These are phyloP conservation scores for Didymellaceae sp. DNA, from an alignment of 2,329 filamentous ascomycete species.

Conservation along the genomic window DNA sequence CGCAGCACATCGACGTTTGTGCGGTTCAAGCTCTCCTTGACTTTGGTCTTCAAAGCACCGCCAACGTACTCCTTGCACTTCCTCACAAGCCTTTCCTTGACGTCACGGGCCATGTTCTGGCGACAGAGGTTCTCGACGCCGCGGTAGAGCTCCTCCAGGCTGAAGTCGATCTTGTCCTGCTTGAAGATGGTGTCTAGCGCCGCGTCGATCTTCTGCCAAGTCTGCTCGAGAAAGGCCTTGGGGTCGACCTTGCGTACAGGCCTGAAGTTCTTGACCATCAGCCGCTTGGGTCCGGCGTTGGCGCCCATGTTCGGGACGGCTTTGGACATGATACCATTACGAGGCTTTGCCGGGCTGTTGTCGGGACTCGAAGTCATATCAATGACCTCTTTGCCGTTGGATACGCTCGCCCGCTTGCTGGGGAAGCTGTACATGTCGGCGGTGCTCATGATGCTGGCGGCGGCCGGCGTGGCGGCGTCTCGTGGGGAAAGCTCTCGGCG, in stretches of 20 bases:
- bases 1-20: constrained; percentile 70
- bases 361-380: constrained; percentile 47
- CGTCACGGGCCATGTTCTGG: constrained; percentile 71
- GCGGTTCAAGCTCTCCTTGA: constrained; percentile 63
- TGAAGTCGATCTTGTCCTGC: constrained; percentile 64
- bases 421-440: constrained; percentile 47
- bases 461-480: constrained; percentile 17
- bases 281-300: constrained; percentile 72
- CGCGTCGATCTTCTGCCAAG: constrained; percentile 74
- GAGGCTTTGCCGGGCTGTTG: constrained; percentile 52
- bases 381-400: constrained; percentile 29
- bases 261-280: constrained; percentile 93
- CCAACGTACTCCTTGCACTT: constrained; percentile 70
- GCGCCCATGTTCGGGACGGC: constrained; percentile 72
- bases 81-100: constrained; percentile 71
- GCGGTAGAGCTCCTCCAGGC: constrained; percentile 88
- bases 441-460: constrained; percentile 35
- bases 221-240: constrained; percentile 78
- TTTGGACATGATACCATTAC: constrained; percentile 44
- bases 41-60: constrained; percentile 61
- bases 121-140: constrained; percentile 92
- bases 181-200: constrained; percentile 78
- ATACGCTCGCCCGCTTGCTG: constrained; percentile 33
- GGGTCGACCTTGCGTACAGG: constrained; percentile 68
- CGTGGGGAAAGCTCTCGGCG: constrained; percentile 36